Conservation (phyloP, 176 grass and related monocot genomes). For the Themeda triandra region DNA sequence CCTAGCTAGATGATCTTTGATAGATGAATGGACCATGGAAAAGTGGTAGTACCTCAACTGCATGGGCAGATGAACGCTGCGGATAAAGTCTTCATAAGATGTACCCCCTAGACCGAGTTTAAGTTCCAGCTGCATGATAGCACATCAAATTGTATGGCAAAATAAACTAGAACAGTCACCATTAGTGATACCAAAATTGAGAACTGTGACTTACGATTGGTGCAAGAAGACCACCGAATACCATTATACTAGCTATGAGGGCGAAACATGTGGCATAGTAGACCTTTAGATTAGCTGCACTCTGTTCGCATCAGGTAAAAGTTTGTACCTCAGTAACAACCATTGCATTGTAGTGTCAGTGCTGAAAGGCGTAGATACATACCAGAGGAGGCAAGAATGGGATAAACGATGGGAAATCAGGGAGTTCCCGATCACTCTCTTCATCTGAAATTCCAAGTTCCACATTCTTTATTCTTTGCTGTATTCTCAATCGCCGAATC, state of each 20-base stretch:
- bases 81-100: constrained; percentile 92
- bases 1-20: background rate
- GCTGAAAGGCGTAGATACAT: background rate
- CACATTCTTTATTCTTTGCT: constrained; percentile 96
- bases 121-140: constrained; percentile 81
- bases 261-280: constrained; percentile 91
- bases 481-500: constrained; percentile 98
- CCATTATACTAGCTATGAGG: constrained; percentile 85
- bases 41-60: constrained; percentile 75
- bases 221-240: constrained; percentile 95
- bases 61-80: constrained; percentile 85
- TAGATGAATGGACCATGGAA: constrained; percentile 12
- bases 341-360: background rate
- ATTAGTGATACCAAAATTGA: constrained; percentile 17
- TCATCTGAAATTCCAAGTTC: constrained; percentile 89
- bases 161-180: background rate
- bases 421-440: constrained; percentile 73
- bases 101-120: constrained; percentile 93
- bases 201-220: constrained; percentile 77
- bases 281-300: constrained; percentile 89
- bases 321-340: background rate
- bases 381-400: constrained; percentile 97
- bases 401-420: constrained; percentile 99
- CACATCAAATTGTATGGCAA: background rate
- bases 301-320: constrained; percentile 60